Base-by-base conservation (phyloP, 2,329 filamentous ascomycete genomes). In the Apiospora sp. region DNA sequence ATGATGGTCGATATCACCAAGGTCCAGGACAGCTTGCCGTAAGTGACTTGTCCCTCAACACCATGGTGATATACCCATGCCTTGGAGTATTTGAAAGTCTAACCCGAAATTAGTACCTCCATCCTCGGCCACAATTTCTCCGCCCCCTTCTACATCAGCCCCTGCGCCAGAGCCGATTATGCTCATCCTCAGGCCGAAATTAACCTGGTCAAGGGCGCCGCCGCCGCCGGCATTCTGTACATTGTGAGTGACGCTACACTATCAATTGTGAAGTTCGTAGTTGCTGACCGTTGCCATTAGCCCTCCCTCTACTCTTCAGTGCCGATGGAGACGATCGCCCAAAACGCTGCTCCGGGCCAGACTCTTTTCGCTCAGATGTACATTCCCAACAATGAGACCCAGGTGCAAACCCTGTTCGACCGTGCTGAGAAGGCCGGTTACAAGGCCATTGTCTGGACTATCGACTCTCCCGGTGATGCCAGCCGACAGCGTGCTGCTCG, bases 91-190 rank as follows among this genome's bases (percentile, higher is more conserved):
- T 16, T 54, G 10, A 24, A 24, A 81, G 69, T 67, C 77, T 80
- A 43, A 70, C 49, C 24, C 27, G 22, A 24, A 24, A 22, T 58
- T 69, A 83, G 83, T 22, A 88, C 87, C 6, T 87, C 83, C 24
- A 86, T 89, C 71, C 80, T 89, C 46, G 87, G 87, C 44, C 81
- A 87, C 80, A 86, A 88, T 79, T 87, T 88, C 79, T 86, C 84
- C 0, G 83, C 84, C 0, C 87, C 87, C n/a, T 86, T 89, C 81
- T 89, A 86, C 81, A 89, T 89, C 77, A 83, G 82, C 72, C 87
- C 87, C 5, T 85, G 84, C 13, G 86, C 87, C 37, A 81, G 82
- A 7, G 87, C 80, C 24, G 84, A 79, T 41, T 84, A 85, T 70
- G 87, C 78, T 10, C 82, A 89, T 74, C 77, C 81, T 0, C 82